These are phyloP conservation scores for Trichoderma gamsii DNA, from an alignment of 495 filamentous ascomycete genomes.

Conservation along the genomic window DNA sequence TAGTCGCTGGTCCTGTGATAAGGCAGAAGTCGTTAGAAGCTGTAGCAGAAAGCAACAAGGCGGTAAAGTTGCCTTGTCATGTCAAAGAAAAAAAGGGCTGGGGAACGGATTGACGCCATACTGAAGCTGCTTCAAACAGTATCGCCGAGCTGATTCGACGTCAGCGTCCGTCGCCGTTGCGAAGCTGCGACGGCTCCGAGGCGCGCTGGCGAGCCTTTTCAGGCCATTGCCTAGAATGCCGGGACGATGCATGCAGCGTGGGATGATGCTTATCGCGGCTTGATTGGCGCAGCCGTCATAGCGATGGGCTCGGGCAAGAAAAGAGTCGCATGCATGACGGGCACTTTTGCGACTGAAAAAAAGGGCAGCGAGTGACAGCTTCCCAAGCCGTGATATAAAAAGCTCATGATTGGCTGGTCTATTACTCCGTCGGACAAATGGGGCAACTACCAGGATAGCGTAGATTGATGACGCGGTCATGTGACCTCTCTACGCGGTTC, in stretches of 20 bases:
- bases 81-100: not conserved
- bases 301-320: slow-evolving; percentile 18
- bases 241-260: slow-evolving; percentile 15
- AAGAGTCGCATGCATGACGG: slow-evolving; percentile 14
- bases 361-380: not conserved
- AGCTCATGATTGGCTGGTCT: not conserved
- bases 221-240: slow-evolving; percentile 11
- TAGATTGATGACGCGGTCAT: slow-evolving; percentile 9
- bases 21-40: not conserved
- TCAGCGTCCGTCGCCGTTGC: slow-evolving; percentile 35
- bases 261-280: not conserved
- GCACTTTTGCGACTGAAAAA: not conserved
- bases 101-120: slow-evolving; percentile 18
- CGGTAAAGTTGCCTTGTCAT: not conserved
- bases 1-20: slow-evolving; percentile 51
- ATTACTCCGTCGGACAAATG: slow-evolving; percentile 9
- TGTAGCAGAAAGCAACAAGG: too few relatives aligned
- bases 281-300: slow-evolving; percentile 1
- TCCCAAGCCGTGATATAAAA: not conserved
- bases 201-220: slow-evolving; percentile 10
- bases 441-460: not conserved
- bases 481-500: slow-evolving; percentile 15
- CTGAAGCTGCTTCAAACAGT: slow-evolving; percentile 44
- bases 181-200: slow-evolving; percentile 20
- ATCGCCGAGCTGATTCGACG: slow-evolving; percentile 41